A percentile compares a stretch with the other conserved stretches of the same genome.
Evolutionary conservation across 805 yeast species (phyloP).

Genomic region (Saturnispora bothae): DNA sequence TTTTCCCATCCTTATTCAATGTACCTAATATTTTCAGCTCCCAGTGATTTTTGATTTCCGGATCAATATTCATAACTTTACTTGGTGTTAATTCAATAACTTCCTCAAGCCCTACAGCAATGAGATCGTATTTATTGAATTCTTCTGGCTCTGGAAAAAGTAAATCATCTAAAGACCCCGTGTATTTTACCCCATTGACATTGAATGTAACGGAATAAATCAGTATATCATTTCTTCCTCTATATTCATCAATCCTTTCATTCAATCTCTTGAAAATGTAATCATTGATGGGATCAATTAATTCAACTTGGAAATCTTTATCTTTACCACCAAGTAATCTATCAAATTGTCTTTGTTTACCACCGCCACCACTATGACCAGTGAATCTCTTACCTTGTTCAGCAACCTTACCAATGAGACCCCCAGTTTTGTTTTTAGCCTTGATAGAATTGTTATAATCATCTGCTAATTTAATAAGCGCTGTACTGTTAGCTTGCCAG

Average conservation of each 20-base stretch:
- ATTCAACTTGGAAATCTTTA: slow-evolving; percentile 33
- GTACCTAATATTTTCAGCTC: slow-evolving; percentile 46
- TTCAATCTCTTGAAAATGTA: slow-evolving; percentile 34
- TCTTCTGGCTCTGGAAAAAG: slow-evolving; percentile 33
- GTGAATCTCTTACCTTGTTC: slow-evolving; percentile 28
- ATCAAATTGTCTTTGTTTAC: slow-evolving; percentile 26
- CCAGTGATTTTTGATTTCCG: slow-evolving; percentile 50
- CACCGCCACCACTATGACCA: slow-evolving; percentile 10
- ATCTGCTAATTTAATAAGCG: slow-evolving; percentile 30
- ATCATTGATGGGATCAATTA: slow-evolving; percentile 46
- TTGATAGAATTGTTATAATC: slow-evolving; percentile 30
- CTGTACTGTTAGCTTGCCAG: slow-evolving; percentile 39
- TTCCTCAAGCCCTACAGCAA: slow-evolving; percentile 82
- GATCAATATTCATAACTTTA: slow-evolving; percentile 72
- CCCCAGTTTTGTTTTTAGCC: slow-evolving; percentile 33
- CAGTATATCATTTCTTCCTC: slow-evolving; percentile 30
- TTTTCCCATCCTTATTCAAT: slow-evolving; percentile 30
- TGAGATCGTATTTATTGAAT: slow-evolving; percentile 48
- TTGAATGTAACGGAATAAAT: slow-evolving; percentile 44
- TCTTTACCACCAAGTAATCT: slow-evolving; percentile 39
- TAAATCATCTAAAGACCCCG: slow-evolving; percentile 34
- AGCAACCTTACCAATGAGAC: slow-evolving; percentile 35
- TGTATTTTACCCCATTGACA: slow-evolving; percentile 39
- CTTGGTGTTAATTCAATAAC: slow-evolving; percentile 77
- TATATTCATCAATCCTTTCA: slow-evolving; percentile 31